phyloP scores from a whole-genome alignment of 352 stramenopile species.

The Phytophthora podocarpi region DNA sequence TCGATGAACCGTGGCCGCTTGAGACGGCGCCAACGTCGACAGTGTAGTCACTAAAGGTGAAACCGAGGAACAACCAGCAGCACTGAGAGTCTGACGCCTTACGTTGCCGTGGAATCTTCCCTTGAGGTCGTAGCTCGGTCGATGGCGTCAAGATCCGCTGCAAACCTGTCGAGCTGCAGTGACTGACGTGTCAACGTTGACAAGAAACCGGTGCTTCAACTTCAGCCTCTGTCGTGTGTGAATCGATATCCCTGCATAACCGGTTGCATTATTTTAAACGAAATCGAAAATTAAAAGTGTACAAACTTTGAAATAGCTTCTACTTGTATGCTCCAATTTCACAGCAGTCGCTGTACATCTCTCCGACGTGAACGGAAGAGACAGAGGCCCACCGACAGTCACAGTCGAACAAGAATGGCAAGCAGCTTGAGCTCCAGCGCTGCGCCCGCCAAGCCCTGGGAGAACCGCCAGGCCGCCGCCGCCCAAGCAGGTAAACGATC shows the following conservation, averaged over 20 bases:
- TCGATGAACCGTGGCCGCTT: too few relatives aligned
- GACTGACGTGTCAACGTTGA: slow-evolving; percentile 14
- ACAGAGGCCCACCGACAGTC: slow-evolving; percentile 7
- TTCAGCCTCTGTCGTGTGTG: background rate
- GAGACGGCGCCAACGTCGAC: too few relatives aligned
- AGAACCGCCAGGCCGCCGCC: slow-evolving; percentile 34
- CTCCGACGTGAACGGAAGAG: slow-evolving; percentile 9
- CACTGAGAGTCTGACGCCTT: too few relatives aligned
- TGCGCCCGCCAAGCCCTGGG: slow-evolving; percentile 57
- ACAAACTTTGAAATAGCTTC: too few relatives aligned
- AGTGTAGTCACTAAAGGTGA: too few relatives aligned
- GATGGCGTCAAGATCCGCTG: too few relatives aligned
- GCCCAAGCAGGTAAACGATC: slow-evolving; percentile 33
- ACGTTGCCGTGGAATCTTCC: too few relatives aligned
- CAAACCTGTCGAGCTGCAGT: too few relatives aligned
- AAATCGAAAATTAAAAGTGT: too few relatives aligned
- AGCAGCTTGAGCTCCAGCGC: slow-evolving; percentile 24
- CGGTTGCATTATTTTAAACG: background rate
- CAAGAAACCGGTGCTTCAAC: slow-evolving; percentile 7
- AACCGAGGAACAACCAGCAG: too few relatives aligned
- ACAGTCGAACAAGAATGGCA: slow-evolving; percentile 19
- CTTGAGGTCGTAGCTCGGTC: too few relatives aligned
- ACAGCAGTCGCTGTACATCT: background rate
- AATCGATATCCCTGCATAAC: background rate
- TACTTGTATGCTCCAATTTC: slow-evolving; percentile 1